phyloP scores from a whole-genome alignment of 805 yeast genomes.

The Cyberlindnera petersonii region DNA sequence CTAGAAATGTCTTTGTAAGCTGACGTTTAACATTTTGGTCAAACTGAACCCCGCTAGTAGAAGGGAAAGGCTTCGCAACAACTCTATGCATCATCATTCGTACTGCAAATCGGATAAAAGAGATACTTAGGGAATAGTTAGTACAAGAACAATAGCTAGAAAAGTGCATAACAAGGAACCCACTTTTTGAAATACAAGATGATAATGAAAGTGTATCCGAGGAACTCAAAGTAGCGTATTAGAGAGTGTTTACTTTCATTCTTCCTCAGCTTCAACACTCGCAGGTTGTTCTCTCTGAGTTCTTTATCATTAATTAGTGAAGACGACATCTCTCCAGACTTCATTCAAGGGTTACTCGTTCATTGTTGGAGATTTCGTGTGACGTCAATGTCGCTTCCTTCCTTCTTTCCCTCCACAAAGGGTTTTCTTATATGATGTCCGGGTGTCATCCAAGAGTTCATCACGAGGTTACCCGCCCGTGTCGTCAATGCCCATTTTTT shows the following conservation, averaged over 20 bases:
- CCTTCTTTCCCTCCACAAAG: no score
- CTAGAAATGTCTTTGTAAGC: slow-evolving; percentile 31
- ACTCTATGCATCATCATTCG: slow-evolving; percentile 37
- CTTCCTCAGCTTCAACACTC: slow-evolving; percentile 21
- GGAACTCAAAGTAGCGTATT: slow-evolving; percentile 12
- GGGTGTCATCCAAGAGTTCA: neutral
- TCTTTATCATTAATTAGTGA: slow-evolving; percentile 8
- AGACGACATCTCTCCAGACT: no score
- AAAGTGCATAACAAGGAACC: slow-evolving; percentile 2
- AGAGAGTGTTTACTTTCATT: slow-evolving; percentile 17
- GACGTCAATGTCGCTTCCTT: no score
- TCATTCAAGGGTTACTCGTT: no score
- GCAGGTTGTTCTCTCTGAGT: slow-evolving; percentile 15
- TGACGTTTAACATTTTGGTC: slow-evolving; percentile 21
- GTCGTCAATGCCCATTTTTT: neutral
- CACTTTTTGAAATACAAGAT: slow-evolving; percentile 25
- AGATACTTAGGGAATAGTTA: slow-evolving; percentile 16
- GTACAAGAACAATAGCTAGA: neutral
- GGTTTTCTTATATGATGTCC: no score
- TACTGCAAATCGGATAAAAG: slow-evolving; percentile 27
- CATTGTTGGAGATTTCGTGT: no score
- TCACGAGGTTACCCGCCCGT: slow-evolving; percentile 4
- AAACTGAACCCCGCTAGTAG: slow-evolving; percentile 21
- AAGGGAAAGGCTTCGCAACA: slow-evolving; percentile 39
- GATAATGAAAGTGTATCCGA: slow-evolving; percentile 23